phyloP scores from a whole-genome alignment of 257 asterid species.

The Verbena officinalis region DNA sequence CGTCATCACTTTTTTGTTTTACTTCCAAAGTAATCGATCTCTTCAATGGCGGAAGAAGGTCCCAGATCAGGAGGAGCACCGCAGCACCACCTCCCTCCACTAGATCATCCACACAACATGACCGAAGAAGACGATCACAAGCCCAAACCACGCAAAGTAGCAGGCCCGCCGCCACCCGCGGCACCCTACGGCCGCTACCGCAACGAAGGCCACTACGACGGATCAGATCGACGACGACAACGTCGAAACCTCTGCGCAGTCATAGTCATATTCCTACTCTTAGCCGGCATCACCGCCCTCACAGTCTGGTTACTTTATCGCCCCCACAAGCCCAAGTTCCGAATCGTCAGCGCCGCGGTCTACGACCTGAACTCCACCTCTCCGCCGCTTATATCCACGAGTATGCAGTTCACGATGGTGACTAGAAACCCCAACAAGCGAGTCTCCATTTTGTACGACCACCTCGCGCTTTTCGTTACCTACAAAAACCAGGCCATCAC shows the following conservation, averaged over 20 bases:
- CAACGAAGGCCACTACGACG: constrained; percentile 3
- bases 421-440: constrained; percentile 63
- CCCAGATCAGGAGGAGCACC: neutral
- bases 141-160: neutral
- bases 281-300: constrained; percentile 51
- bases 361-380: constrained; percentile 49
- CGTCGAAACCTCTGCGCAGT: constrained; percentile 32
- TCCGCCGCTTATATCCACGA: constrained; percentile 47
- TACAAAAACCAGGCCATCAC: constrained; percentile 61
- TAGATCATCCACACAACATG: constrained; percentile 16
- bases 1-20: neutral
- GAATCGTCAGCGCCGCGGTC: constrained; percentile 54
- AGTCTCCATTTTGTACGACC: constrained; percentile 50
- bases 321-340: constrained; percentile 60
- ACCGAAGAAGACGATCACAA: constrained; percentile 16
- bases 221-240: neutral
- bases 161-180: neutral
- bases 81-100: neutral
- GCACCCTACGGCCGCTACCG: too few species aligned
- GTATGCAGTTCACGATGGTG: constrained; percentile 63
- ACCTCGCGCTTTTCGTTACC: constrained; percentile 51
- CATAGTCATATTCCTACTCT: constrained; percentile 34
- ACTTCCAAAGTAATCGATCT: neutral
- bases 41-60: constrained; percentile 25
- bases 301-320: constrained; percentile 57